A percentile compares a stretch with the other conserved stretches of the same genome.
phyloP scores from a whole-genome alignment of 176 grass and related monocot genomes.

The Eleusine coracana region DNA sequence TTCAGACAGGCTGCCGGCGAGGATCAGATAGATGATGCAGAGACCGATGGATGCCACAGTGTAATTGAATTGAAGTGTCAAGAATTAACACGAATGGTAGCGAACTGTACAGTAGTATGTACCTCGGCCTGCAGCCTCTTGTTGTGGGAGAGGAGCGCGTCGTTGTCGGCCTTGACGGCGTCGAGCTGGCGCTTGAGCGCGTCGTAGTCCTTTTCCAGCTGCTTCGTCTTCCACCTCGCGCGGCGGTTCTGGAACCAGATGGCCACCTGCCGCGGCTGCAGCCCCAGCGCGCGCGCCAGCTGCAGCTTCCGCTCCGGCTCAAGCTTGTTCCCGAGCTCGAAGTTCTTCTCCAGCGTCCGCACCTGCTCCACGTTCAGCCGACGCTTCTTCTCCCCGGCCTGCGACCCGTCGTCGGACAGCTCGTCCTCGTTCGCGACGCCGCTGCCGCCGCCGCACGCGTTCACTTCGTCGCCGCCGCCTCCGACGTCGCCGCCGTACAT shows the following conservation, averaged over 20 bases:
- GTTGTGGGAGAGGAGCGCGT: constrained; percentile 76
- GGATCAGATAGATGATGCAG: not conserved
- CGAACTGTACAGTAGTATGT: not conserved
- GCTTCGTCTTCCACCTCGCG: constrained; percentile 92
- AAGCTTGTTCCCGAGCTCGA: constrained; percentile 90
- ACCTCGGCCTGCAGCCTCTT: constrained; percentile 94
- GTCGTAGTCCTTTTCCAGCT: constrained; percentile 95
- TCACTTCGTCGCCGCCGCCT: constrained; percentile 41
- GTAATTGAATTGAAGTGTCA: not conserved
- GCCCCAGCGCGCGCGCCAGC: constrained; percentile 67
- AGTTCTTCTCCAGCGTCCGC: constrained; percentile 92
- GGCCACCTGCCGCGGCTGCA: constrained; percentile 88
- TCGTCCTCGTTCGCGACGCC: constrained; percentile 62
- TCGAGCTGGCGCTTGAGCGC: constrained; percentile 77
- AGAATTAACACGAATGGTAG: not conserved
- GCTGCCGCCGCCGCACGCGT: constrained; percentile 15
- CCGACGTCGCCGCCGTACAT: constrained; percentile 50
- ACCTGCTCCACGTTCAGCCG: constrained; percentile 98
- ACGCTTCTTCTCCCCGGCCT: constrained; percentile 90
- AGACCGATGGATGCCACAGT: not conserved
- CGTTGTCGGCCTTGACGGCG: constrained; percentile 78
- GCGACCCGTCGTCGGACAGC: constrained; percentile 85
- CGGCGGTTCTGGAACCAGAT: constrained; percentile 97
- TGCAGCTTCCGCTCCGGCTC: constrained; percentile 90
- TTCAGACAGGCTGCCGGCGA: not conserved